These are phyloP conservation scores for Aspergillus brasiliensis DNA, from an alignment of 2,329 filamentous ascomycete genomes.

Conservation along the genomic window DNA sequence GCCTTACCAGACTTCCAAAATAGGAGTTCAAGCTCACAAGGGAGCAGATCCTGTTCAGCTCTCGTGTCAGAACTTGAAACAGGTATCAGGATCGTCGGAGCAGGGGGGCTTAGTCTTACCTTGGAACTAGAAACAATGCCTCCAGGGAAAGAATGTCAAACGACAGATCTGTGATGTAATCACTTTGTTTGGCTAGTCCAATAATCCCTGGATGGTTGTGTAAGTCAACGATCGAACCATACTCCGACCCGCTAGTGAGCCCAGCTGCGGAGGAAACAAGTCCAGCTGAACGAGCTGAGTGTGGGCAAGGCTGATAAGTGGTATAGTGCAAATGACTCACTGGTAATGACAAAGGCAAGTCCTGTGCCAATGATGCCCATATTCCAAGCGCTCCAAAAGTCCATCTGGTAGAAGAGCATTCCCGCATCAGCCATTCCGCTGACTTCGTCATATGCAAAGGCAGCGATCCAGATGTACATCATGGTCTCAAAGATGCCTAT, in stretches of 20 bases:
- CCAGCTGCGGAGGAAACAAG: background rate
- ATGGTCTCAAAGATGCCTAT: constrained; percentile 71
- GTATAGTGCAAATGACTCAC: constrained; percentile 54
- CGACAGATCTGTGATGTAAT: constrained; percentile 70
- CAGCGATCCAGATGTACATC: constrained; percentile 82
- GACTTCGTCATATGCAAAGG: constrained; percentile 85
- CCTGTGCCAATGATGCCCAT: constrained; percentile 74
- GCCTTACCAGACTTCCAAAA: constrained; percentile 60
- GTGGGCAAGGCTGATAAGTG: constrained; percentile 25
- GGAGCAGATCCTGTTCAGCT: constrained; percentile 69
- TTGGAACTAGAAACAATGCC: constrained; percentile 84
- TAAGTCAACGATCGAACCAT: constrained; percentile 3
- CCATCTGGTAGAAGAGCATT: constrained; percentile 78
- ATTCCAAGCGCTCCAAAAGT: constrained; percentile 78
- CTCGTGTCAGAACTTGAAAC: constrained; percentile 22
- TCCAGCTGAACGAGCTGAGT: constrained; percentile 8
- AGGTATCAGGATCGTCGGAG: background rate
- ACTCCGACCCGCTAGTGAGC: background rate
- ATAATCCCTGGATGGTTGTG: constrained; percentile 57
- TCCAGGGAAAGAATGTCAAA: constrained; percentile 91
- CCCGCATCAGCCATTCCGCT: constrained; percentile 85
- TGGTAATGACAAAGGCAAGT: constrained; percentile 67
- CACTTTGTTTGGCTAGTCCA: constrained; percentile 64
- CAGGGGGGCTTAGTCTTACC: constrained; percentile 39
- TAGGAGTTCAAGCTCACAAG: constrained; percentile 85